A percentile compares a stretch with the other conserved stretches of the same genome.
Conservation (phyloP, 1,284 basidiomycete genomes). For the Cutaneotrichosporon sp. region DNA sequence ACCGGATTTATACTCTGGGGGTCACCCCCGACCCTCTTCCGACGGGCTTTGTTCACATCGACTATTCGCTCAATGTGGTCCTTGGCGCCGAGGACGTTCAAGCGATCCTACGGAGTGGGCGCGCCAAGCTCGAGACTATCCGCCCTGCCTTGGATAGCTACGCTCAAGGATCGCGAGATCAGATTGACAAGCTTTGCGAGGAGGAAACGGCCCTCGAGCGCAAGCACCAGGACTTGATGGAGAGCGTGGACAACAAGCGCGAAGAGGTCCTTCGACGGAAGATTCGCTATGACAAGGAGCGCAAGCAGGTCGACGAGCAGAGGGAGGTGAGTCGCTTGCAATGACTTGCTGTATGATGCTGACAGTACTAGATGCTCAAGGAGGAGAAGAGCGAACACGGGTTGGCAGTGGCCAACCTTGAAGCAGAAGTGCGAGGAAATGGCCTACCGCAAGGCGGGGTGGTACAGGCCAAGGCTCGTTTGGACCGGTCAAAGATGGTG, state of each 20-base stretch:
- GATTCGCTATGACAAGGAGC: slow-evolving; percentile 51
- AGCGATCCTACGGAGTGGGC: slow-evolving; percentile 63
- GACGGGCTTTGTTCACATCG: slow-evolving; percentile 47
- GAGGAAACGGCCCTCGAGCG: slow-evolving; percentile 74
- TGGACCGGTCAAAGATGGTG: slow-evolving; percentile 46
- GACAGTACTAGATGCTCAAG: slow-evolving; percentile 45
- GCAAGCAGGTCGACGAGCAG: slow-evolving; percentile 72
- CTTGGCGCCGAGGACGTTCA: slow-evolving; percentile 67
- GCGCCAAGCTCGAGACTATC: slow-evolving; percentile 66
- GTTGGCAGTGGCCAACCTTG: slow-evolving; percentile 37
- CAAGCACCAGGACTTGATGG: slow-evolving; percentile 66
- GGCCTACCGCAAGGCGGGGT: slow-evolving; percentile 43
- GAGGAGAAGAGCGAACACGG: slow-evolving; percentile 38
- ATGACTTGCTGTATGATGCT: too few species aligned
- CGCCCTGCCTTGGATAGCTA: slow-evolving; percentile 70
- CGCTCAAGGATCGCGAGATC: slow-evolving; percentile 67
- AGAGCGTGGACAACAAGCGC: slow-evolving; percentile 54
- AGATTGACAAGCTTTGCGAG: slow-evolving; percentile 68
- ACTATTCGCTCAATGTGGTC: slow-evolving; percentile 73
- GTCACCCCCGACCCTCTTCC: slow-evolving; percentile 8
- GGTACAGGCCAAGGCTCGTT: slow-evolving; percentile 37
- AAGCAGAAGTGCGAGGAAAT: slow-evolving; percentile 42
- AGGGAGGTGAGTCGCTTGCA: slow-evolving; percentile 68
- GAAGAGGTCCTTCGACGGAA: slow-evolving; percentile 69
- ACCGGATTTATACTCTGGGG: slow-evolving; percentile 68